phyloP scores from a whole-genome alignment of 495 filamentous ascomycete species.

The Talaromyces stipitatus region DNA sequence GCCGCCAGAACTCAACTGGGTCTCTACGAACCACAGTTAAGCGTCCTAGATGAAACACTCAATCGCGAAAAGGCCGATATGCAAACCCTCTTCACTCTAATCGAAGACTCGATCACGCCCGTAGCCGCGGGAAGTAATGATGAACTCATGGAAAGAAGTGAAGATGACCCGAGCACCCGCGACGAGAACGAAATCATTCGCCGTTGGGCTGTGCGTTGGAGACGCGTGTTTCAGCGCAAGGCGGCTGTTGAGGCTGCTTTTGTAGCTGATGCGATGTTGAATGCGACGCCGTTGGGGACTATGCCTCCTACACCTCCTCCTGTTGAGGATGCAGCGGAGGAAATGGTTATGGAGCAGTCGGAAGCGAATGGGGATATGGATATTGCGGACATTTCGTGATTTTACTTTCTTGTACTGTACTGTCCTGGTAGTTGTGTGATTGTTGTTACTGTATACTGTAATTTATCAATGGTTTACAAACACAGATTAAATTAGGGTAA shows the following conservation, averaged over 20 bases:
- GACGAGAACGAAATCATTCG: slow-evolving; percentile 57
- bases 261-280: slow-evolving; percentile 32
- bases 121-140: slow-evolving; percentile 71
- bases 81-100: slow-evolving; percentile 67
- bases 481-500: not conserved
- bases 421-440: not conserved
- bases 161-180: slow-evolving; percentile 30
- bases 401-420: not conserved
- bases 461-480: not conserved
- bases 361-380: slow-evolving; percentile 11
- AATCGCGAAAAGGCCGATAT: slow-evolving; percentile 60
- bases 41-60: slow-evolving; percentile 56
- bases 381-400: slow-evolving; percentile 6
- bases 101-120: slow-evolving; percentile 70
- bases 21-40: slow-evolving; percentile 52
- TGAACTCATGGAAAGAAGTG: slow-evolving; percentile 49
- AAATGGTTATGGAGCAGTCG: not conserved
- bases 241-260: slow-evolving; percentile 74
- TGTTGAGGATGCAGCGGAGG: slow-evolving; percentile 2
- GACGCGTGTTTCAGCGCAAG: slow-evolving; percentile 74
- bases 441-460: not conserved
- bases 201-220: slow-evolving; percentile 80
- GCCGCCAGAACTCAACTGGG: slow-evolving; percentile 45
- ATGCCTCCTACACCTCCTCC: slow-evolving; percentile 14
- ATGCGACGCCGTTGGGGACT: slow-evolving; percentile 32